Base-by-base conservation (phyloP, 805 yeast genomes). In the Kuraishia piskuri region DNA sequence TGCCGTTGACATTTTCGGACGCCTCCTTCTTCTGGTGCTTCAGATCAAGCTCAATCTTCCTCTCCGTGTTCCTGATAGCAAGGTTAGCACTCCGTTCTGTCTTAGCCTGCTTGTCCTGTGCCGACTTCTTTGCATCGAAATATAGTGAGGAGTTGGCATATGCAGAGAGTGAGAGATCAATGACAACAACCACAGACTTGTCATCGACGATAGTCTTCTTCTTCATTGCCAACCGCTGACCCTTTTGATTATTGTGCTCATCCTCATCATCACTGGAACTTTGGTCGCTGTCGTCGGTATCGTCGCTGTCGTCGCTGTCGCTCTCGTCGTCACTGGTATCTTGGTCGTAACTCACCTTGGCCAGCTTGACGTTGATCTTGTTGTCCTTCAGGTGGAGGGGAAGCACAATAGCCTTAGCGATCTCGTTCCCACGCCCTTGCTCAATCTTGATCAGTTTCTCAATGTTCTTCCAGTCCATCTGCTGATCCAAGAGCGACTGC, bases 381-480 rank as follows among this genome's bases (percentile, higher is more conserved):
- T 86, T 86, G 48, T 86, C 80, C 46, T 76, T 74, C 61, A 92
- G 73, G 54, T 88, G 82, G 64, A 92, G 73, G 0, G 96, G 94
- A 37, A 82, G 62, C 49, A 75, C 72, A 52, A 91, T 86, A 54
- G 74, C 60, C 40, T 72, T 68, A 0, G 97, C 96, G 53, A 83
- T 72, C 4, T 70, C 67, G 59, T 84, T 88, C 1, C 85, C 84
- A 59, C 84, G 78, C 1, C 72, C 67, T 59, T 88, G 84, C 62
- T 92, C 96, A 51, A 82, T 74, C 50, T 77, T 70, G 51, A 92
- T 83, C 54, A 86, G 68, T 57, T 83, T 82, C 63, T 87, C 96
- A 57, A 91, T 91, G 56, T 89, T 86, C 47, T 80, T 79, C 99
- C 99, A 92, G 65, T 92, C 97, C 89, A 90, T 88, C 57, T 88